These are phyloP conservation scores for Phytophthora sp. DNA, from an alignment of 352 stramenopile species.

Conservation along the genomic window DNA sequence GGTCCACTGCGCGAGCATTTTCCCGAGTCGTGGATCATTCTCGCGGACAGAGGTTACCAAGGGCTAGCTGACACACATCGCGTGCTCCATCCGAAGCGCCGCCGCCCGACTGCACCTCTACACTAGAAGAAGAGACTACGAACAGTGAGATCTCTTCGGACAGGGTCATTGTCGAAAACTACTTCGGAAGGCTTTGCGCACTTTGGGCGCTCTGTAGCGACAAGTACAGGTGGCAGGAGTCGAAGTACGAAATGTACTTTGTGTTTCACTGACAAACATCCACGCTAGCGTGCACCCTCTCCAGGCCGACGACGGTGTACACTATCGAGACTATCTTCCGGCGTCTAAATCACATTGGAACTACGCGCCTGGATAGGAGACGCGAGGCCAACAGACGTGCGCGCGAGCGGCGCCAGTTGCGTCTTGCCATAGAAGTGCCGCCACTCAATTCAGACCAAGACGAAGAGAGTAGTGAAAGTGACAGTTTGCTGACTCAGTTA, in stretches of 20 bases:
- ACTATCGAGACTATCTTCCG: conserved; percentile 7
- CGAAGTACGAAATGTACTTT: conserved; percentile 19
- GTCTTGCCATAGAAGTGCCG: not conserved
- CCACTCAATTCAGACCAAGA: no score
- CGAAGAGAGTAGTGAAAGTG: no score
- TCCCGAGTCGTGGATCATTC: not conserved
- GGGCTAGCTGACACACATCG: not conserved
- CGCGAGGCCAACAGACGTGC: not conserved
- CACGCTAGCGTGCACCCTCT: conserved; percentile 4
- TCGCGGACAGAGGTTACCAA: conserved; percentile 3
- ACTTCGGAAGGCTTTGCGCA: conserved; percentile 6
- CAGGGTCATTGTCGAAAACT: conserved; percentile 2
- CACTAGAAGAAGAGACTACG: not conserved
- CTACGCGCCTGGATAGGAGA: not conserved
- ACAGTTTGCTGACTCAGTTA: no score
- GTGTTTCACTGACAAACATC: conserved; percentile 11
- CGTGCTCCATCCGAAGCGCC: not conserved
- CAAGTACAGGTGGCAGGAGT: no score
- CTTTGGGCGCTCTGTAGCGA: conserved; percentile 3
- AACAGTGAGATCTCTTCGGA: conserved; percentile 9
- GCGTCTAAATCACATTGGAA: conserved; percentile 1
- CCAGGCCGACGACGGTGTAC: not conserved
- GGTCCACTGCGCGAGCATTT: not conserved
- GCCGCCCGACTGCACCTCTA: not conserved
- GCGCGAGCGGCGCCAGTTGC: not conserved